phyloP scores from a whole-genome alignment of 345 rosid species.

The Limnanthes douglasii region DNA sequence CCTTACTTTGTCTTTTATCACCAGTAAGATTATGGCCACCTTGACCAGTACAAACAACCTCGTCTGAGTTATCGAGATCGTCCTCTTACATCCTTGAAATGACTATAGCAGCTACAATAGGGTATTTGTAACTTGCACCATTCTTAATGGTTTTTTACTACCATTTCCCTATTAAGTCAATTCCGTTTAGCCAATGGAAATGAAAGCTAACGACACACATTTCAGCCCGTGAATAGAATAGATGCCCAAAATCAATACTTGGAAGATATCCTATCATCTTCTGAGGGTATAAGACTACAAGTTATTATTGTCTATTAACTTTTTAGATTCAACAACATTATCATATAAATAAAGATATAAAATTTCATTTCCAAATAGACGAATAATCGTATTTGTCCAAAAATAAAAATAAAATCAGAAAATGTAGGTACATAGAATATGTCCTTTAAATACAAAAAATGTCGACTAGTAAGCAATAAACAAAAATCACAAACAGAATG shows the following conservation, averaged over 20 bases:
- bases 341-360: too few relatives aligned
- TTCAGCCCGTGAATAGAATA: constrained; percentile 82
- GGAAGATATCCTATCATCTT: constrained; percentile 63
- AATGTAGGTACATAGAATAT: too few relatives aligned
- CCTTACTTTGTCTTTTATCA: constrained; percentile 66
- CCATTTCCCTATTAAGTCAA: constrained; percentile 62
- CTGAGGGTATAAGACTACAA: constrained; percentile 30
- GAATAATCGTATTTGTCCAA: too few relatives aligned
- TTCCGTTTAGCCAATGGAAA: constrained; percentile 91
- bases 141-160: too few relatives aligned
- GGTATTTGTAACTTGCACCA: constrained; percentile 27
- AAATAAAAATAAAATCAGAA: too few relatives aligned
- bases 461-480: too few relatives aligned
- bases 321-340: too few relatives aligned
- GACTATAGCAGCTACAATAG: constrained; percentile 63
- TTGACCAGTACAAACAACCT: constrained; percentile 81
- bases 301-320: too few relatives aligned
- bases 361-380: too few relatives aligned
- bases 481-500: too few relatives aligned
- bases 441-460: too few relatives aligned
- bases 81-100: constrained; percentile 93
- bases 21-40: constrained; percentile 83
- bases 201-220: constrained; percentile 88
- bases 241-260: constrained; percentile 82
- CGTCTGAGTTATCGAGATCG: constrained; percentile 91